A percentile compares a stretch with the other conserved stretches of the same genome.
These are phyloP conservation scores for Domatiomyces globalis DNA, from an alignment of 2,329 filamentous ascomycete species.

Conservation along the genomic window DNA sequence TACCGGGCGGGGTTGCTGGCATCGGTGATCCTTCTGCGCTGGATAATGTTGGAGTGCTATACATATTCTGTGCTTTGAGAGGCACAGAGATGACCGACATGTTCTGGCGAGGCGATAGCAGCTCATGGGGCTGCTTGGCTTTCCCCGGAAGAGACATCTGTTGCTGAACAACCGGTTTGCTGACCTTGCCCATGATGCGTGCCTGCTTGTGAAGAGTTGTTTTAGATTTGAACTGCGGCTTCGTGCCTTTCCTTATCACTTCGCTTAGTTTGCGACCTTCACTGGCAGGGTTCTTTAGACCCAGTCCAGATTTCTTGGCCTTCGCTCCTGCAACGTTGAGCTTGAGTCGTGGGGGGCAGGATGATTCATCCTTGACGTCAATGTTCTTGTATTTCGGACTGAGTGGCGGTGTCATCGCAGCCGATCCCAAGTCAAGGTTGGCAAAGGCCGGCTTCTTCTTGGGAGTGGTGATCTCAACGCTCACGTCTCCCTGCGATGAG, in stretches of 20 bases:
- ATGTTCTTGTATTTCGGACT: constrained; percentile 20
- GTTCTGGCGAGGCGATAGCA: constrained; percentile 12
- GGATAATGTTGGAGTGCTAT: constrained; percentile 8
- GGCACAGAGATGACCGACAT: constrained; percentile 7
- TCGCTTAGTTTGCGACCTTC: constrained; percentile 12
- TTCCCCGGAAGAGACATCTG: not conserved
- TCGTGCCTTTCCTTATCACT: constrained; percentile 14
- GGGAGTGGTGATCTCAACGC: constrained; percentile 27
- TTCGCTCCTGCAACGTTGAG: constrained; percentile 6
- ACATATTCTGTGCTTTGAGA: constrained; percentile 1
- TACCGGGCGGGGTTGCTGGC: constrained; percentile 11
- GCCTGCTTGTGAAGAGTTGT: constrained; percentile 7
- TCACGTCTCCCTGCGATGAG: constrained; percentile 24
- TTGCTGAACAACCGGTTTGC: not conserved
- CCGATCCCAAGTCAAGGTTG: not conserved
- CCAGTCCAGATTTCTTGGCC: constrained; percentile 14
- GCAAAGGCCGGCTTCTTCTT: constrained; percentile 22
- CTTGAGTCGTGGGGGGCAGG: constrained; percentile 9
- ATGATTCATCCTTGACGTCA: constrained; percentile 15
- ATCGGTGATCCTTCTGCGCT: constrained; percentile 4
- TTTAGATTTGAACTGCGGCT: constrained; percentile 11
- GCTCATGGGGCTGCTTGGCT: constrained; percentile 8
- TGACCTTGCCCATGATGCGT: constrained; percentile 5
- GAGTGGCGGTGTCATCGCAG: constrained; percentile 27
- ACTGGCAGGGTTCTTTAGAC: constrained; percentile 16